Conservation (phyloP, 2,329 filamentous ascomycete species). For the Xylariaceae sp. region DNA sequence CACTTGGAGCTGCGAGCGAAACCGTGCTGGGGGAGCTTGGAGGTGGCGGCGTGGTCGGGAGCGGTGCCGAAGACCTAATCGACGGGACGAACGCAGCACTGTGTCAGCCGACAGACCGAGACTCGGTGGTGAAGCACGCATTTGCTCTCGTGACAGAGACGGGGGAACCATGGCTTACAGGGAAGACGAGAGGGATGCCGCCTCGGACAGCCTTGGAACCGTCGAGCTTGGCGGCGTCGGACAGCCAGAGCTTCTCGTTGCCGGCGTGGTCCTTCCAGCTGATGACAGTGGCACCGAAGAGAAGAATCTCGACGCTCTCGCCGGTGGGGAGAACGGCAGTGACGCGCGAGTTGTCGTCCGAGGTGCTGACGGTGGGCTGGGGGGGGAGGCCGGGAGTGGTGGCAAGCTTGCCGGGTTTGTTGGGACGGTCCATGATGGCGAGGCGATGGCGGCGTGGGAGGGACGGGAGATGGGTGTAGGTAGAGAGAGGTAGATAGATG, state of each 20-base stretch:
- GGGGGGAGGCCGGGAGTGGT: conserved; percentile 72
- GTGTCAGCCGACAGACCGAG: neutral
- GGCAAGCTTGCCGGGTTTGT: conserved; percentile 76
- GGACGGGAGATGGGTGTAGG: too few species aligned
- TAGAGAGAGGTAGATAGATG: too few species aligned
- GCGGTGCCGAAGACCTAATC: conserved; percentile 79
- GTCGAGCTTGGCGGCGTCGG: conserved; percentile 75
- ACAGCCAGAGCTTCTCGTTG: conserved; percentile 82
- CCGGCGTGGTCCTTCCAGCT: conserved; percentile 86
- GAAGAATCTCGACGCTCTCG: conserved; percentile 79
- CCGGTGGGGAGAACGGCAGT: conserved; percentile 80
- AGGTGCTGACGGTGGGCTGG: conserved; percentile 71
- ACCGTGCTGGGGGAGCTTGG: conserved; percentile 83
- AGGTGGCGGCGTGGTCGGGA: conserved; percentile 72
- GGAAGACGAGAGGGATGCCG: conserved; percentile 89
- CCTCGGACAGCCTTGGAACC: conserved; percentile 87
- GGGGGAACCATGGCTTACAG: conserved; percentile 54
- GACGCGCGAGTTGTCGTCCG: conserved; percentile 68
- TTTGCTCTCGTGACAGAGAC: neutral
- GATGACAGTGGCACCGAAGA: conserved; percentile 89
- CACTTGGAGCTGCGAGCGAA: conserved; percentile 87
- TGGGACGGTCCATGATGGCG: conserved; percentile 75
- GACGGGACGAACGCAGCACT: neutral
- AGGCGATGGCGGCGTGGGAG: neutral
- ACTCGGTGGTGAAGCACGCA: too few species aligned